A percentile compares a stretch with the other conserved stretches of the same genome.
These are phyloP conservation scores for Colletotrichum gloeosporioides DNA, from an alignment of 2,329 filamentous ascomycete genomes.

Conservation along the genomic window DNA sequence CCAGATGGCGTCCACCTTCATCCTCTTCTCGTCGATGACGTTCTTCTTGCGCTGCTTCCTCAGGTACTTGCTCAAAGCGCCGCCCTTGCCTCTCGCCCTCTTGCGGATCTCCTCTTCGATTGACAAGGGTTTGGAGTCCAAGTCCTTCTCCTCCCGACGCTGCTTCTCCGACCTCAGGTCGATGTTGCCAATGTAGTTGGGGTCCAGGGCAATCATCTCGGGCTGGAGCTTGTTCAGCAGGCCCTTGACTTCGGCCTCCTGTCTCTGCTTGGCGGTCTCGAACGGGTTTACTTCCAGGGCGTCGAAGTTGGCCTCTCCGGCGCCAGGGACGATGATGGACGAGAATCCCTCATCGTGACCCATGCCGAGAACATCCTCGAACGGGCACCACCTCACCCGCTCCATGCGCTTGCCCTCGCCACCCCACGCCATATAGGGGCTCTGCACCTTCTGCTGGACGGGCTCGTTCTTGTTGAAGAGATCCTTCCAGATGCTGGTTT, in stretches of 20 bases:
- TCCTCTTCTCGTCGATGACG: constrained; percentile 92
- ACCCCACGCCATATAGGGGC: constrained; percentile 93
- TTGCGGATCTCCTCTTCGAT: constrained; percentile 72
- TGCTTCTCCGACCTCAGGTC: constrained; percentile 83
- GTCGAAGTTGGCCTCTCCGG: constrained; percentile 97
- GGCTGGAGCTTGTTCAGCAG: constrained; percentile 94
- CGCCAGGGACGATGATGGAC: constrained; percentile 87
- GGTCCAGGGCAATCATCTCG: constrained; percentile 95
- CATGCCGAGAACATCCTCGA: constrained; percentile 89
- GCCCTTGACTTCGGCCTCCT: constrained; percentile 87
- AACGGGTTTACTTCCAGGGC: constrained; percentile 93
- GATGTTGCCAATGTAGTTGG: constrained; percentile 87
- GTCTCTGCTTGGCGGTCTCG: constrained; percentile 90
- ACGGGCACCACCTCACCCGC: constrained; percentile 89
- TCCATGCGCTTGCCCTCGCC: constrained; percentile 84
- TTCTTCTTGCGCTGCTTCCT: constrained; percentile 93
- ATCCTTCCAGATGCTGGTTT: constrained; percentile 88
- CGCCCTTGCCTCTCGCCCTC: constrained; percentile 87
- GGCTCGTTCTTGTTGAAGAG: constrained; percentile 77
- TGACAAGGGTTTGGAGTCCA: constrained; percentile 71
- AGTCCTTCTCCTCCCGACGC: constrained; percentile 76
- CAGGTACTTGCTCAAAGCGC: constrained; percentile 83
- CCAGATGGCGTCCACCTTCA: constrained; percentile 84
- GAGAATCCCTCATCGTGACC: constrained; percentile 87
- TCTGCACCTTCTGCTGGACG: constrained; percentile 80